phyloP scores from a whole-genome alignment of 805 yeast genomes.

The Candida morakotiae region DNA sequence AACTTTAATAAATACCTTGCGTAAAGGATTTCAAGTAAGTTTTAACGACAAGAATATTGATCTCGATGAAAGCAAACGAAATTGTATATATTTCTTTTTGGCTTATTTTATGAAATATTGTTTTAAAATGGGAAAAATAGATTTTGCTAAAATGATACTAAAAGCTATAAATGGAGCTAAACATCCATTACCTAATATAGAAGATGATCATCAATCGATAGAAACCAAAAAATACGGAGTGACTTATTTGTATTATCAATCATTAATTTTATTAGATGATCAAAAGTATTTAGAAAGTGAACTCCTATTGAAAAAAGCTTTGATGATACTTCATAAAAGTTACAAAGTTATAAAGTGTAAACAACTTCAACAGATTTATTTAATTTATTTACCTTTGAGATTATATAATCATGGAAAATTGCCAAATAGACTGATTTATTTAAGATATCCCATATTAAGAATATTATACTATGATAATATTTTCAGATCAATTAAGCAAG shows the following conservation, averaged over 20 bases:
- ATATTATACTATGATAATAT: conserved; percentile 43
- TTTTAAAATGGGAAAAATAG: conserved; percentile 59
- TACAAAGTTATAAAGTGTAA: conserved; percentile 13
- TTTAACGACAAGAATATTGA: conserved; percentile 72
- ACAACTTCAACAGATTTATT: conserved; percentile 46
- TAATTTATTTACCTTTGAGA: conserved; percentile 61
- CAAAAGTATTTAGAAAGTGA: conserved; percentile 53
- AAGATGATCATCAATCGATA: conserved; percentile 25
- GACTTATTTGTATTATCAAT: conserved; percentile 65
- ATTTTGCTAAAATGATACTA: conserved; percentile 70
- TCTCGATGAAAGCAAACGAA: conserved; percentile 44
- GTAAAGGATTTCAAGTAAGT: conserved; percentile 71
- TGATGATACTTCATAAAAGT: conserved; percentile 29
- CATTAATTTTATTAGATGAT: conserved; percentile 62
- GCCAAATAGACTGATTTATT: conserved; percentile 43
- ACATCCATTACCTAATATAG: conserved; percentile 47
- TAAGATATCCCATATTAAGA: conserved; percentile 36
- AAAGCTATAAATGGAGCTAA: conserved; percentile 59
- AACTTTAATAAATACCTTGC: conserved; percentile 59
- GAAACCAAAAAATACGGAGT: conserved; percentile 43
- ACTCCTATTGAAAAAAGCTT: conserved; percentile 49
- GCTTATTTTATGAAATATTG: conserved; percentile 68
- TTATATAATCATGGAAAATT: conserved; percentile 44
- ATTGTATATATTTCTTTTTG: conserved; percentile 66
- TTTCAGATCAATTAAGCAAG: conserved; percentile 45